Conservation (phyloP, 345 rosid species). For the Angophora floribunda region DNA sequence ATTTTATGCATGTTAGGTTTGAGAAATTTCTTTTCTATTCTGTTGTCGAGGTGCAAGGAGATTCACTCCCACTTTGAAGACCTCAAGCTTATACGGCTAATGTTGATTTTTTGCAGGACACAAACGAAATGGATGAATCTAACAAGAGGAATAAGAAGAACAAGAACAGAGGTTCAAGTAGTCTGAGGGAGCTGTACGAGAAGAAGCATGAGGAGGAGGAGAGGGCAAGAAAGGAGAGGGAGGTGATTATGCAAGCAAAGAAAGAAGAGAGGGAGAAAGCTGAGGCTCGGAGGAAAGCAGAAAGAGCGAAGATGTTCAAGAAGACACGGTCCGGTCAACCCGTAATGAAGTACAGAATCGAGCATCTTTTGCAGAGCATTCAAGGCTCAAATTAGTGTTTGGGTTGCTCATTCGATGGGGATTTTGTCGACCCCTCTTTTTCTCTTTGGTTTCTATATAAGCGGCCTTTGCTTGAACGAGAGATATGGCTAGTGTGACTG, state of each 20-base stretch:
- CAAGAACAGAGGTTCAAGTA: slow-evolving; percentile 14
- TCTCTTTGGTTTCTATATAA: not conserved
- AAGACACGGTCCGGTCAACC: slow-evolving; percentile 79
- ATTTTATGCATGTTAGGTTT: not conserved
- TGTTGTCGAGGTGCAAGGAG: not conserved
- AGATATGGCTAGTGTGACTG: not conserved
- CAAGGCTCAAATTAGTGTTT: slow-evolving; percentile 25
- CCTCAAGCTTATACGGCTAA: not conserved
- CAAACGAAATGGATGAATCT: slow-evolving; percentile 11
- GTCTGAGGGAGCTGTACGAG: slow-evolving; percentile 53
- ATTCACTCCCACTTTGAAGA: not conserved
- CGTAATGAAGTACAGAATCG: slow-evolving; percentile 82
- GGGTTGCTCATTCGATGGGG: not conserved
- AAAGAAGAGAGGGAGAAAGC: slow-evolving; percentile 62
- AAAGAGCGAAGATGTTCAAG: slow-evolving; percentile 61
- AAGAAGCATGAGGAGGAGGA: slow-evolving; percentile 59
- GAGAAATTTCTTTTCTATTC: not conserved
- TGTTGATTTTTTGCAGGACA: slow-evolving; percentile 9
- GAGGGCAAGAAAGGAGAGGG: slow-evolving; percentile 56
- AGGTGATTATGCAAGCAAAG: slow-evolving; percentile 45
- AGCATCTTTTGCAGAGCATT: slow-evolving; percentile 67
- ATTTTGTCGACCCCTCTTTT: not conserved
- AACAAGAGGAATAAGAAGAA: slow-evolving; percentile 7
- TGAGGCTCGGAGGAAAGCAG: slow-evolving; percentile 55
- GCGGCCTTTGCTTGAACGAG: not conserved